Evolutionary conservation across 768 basidiomycete species (phyloP).

Genomic region (Tubosaeta sp.): DNA sequence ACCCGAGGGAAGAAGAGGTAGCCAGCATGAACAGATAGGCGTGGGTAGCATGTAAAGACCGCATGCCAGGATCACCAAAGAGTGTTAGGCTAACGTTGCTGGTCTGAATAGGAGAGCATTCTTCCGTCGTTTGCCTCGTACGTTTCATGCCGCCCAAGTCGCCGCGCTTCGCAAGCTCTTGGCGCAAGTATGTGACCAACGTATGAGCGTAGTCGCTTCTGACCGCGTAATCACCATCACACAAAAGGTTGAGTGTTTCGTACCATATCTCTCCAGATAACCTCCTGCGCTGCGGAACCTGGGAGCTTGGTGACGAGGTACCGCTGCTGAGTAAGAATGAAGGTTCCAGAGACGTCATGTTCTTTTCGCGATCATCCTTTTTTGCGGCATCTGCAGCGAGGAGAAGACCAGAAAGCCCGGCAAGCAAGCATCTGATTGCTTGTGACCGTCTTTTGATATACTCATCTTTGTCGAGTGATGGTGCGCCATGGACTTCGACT

Average conservation of each 20-base stretch:
- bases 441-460: conserved; percentile 49
- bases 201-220: conserved; percentile 73
- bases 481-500: conserved; percentile 61
- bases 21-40: conserved; percentile 79
- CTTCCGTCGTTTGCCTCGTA: conserved; percentile 43
- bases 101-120: conserved; percentile 42
- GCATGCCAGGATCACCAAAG: conserved; percentile 56
- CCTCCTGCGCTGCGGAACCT: conserved; percentile 53
- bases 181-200: conserved; percentile 69
- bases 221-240: conserved; percentile 73
- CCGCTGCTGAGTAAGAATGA: conserved; percentile 27
- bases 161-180: conserved; percentile 64
- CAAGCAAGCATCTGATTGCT: conserved; percentile 66
- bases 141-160: conserved; percentile 47
- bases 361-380: conserved; percentile 19
- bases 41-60: conserved; percentile 76
- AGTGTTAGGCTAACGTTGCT: conserved; percentile 46
- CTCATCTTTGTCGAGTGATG: conserved; percentile 36
- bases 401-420: conserved; percentile 68
- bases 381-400: conserved; percentile 49
- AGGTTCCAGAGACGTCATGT: conserved; percentile 16
- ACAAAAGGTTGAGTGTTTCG: conserved; percentile 81
- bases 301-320: conserved; percentile 24
- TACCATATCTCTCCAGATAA: conserved; percentile 87
- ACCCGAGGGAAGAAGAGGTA: conserved; percentile 61